These are phyloP conservation scores for Cavenderia fasciculata DNA, from an alignment of 78 protist genomes.

Conservation along the genomic window DNA sequence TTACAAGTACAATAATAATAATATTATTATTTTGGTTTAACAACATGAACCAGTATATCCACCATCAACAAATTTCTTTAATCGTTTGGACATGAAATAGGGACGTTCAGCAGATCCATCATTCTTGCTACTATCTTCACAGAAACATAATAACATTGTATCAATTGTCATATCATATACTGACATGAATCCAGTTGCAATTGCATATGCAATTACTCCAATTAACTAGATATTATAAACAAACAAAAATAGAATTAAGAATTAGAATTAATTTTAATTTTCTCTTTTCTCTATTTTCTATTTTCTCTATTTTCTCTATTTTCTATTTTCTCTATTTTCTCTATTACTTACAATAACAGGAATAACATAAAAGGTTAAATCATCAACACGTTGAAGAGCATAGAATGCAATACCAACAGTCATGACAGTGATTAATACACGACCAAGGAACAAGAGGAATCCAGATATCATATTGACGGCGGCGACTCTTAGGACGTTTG, in stretches of 20 bases:
- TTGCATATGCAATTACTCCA: conserved; percentile 69
- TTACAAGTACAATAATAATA: too few species aligned
- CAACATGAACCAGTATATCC: neutral
- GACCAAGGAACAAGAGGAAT: conserved; percentile 74
- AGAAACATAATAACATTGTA: conserved; percentile 85
- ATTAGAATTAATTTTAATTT: too few species aligned
- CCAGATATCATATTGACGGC: conserved; percentile 76
- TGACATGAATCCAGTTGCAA: conserved; percentile 78
- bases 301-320: too few species aligned
- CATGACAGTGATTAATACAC: conserved; percentile 45
- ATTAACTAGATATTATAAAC: neutral
- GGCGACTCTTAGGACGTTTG: conserved; percentile 82
- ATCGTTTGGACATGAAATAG: conserved; percentile 24
- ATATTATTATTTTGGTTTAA: too few species aligned
- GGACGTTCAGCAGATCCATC: conserved; percentile 73
- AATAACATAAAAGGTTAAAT: conserved; percentile 29
- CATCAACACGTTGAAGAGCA: neutral
- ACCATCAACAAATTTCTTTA: conserved; percentile 50
- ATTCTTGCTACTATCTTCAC: conserved; percentile 68
- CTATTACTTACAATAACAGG: conserved; percentile 43
- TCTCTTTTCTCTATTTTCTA: too few species aligned
- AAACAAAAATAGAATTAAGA: too few species aligned
- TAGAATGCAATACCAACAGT: conserved; percentile 25
- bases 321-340: too few species aligned
- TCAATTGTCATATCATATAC: conserved; percentile 86